A percentile compares a stretch with the other conserved stretches of the same genome.
Conservation (phyloP, 305 asterid genomes). For the Fraxinus nigra region DNA sequence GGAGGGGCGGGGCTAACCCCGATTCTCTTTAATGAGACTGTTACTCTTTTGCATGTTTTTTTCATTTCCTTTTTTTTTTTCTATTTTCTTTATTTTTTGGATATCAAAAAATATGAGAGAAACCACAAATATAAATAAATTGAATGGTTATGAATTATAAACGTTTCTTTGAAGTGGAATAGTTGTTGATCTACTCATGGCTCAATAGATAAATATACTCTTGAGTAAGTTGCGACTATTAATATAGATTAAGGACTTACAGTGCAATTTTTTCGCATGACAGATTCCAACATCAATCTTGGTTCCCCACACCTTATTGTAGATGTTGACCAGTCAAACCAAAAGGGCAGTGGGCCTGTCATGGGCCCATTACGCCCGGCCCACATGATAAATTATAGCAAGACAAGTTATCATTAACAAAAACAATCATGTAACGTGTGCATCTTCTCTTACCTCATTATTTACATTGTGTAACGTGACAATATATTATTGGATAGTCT, state of each 20-base stretch:
- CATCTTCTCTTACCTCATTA: too few species aligned
- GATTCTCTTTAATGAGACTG: not conserved
- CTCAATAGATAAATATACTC: not conserved
- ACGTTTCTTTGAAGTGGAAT: not conserved
- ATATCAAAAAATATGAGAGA: too few species aligned
- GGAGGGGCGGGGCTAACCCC: not conserved
- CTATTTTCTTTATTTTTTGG: too few species aligned
- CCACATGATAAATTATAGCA: constrained; percentile 24
- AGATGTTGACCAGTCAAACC: constrained; percentile 43
- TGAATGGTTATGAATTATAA: not conserved
- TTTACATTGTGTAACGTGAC: too few species aligned
- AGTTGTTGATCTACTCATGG: not conserved
- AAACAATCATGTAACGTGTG: not conserved
- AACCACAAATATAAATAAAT: not conserved
- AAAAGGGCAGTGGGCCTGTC: not conserved
- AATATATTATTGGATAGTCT: too few species aligned
- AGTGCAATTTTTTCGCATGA: not conserved
- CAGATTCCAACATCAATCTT: not conserved
- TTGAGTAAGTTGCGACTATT: constrained; percentile 1
- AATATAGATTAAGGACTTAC: not conserved
- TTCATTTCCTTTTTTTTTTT: too few species aligned
- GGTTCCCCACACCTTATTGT: not conserved
- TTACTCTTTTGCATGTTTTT: not conserved
- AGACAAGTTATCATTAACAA: constrained; percentile 26
- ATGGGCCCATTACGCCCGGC: constrained; percentile 31